Conservation (phyloP, 345 rosid genomes). For the Linum trigynum region DNA sequence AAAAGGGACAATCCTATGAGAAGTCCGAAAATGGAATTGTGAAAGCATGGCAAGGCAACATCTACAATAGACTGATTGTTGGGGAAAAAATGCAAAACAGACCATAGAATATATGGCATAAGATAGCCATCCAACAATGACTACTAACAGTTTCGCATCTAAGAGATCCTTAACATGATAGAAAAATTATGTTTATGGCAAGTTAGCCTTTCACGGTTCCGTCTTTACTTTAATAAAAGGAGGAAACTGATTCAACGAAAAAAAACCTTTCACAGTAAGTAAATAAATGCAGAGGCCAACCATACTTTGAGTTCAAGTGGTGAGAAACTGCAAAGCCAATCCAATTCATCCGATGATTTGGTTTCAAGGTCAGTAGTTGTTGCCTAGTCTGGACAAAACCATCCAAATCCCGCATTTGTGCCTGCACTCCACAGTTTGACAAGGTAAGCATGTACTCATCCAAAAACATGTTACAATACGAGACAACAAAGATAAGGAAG, state of each 20-base stretch:
- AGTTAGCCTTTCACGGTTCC: neutral
- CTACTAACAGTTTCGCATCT: no score
- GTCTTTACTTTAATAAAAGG: no score
- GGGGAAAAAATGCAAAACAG: no score
- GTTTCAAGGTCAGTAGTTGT: constrained; percentile 81
- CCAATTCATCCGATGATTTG: constrained; percentile 99
- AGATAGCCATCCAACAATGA: no score
- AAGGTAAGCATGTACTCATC: no score
- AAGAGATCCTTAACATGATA: no score
- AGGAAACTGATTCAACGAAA: neutral
- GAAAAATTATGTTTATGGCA: neutral
- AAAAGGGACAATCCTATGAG: neutral
- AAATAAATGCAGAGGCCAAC: constrained; percentile 14
- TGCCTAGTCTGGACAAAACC: constrained; percentile 98
- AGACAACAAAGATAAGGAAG: no score
- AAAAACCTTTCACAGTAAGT: no score
- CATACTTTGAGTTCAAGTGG: constrained; percentile 80
- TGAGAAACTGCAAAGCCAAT: constrained; percentile 99
- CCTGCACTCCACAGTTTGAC: constrained; percentile 37
- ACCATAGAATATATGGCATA: no score
- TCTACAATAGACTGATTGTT: no score
- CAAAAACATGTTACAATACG: no score
- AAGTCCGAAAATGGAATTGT: neutral
- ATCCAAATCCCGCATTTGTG: constrained; percentile 96
- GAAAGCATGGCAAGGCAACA: neutral